Conservation (phyloP, 2,329 filamentous ascomycete species). For the Talaromyces sp. region DNA sequence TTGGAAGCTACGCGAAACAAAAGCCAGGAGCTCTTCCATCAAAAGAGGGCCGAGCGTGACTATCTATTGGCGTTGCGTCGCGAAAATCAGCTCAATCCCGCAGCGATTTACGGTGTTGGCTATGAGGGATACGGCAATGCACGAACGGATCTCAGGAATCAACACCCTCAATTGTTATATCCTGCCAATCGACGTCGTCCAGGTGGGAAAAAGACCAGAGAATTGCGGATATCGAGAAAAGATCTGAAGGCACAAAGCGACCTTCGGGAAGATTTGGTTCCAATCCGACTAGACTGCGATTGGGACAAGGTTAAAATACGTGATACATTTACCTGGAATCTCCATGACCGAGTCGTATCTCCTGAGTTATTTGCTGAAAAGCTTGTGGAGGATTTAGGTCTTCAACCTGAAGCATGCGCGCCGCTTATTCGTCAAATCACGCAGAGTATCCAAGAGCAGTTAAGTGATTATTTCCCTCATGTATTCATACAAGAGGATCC, state of each 20-base stretch:
- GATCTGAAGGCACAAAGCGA: slow-evolving; percentile 84
- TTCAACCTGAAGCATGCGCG: slow-evolving; percentile 64
- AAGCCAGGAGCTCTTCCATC: slow-evolving; percentile 56
- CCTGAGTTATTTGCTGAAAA: slow-evolving; percentile 82
- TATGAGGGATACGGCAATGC: slow-evolving; percentile 90
- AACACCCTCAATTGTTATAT: slow-evolving; percentile 70
- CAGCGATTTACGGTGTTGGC: slow-evolving; percentile 63
- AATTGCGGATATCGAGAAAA: slow-evolving; percentile 71
- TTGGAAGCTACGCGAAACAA: slow-evolving; percentile 51
- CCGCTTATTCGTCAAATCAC: slow-evolving; percentile 61
- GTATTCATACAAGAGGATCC: slow-evolving; percentile 86
- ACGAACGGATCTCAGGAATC: slow-evolving; percentile 67
- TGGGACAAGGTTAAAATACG: slow-evolving; percentile 92
- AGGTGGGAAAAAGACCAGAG: slow-evolving; percentile 70
- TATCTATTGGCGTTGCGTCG: slow-evolving; percentile 66
- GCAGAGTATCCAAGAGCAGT: slow-evolving; percentile 76
- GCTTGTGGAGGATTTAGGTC: slow-evolving; percentile 77
- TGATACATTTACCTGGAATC: slow-evolving; percentile 98
- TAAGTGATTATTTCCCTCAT: slow-evolving; percentile 90
- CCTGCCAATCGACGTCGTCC: slow-evolving; percentile 71
- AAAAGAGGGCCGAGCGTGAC: slow-evolving; percentile 64
- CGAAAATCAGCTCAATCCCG: slow-evolving; percentile 56
- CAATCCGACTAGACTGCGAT: slow-evolving; percentile 87
- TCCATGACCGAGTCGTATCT: slow-evolving; percentile 80
- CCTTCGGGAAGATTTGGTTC: slow-evolving; percentile 85